A percentile compares a stretch with the other conserved stretches of the same genome.
These are phyloP conservation scores for Exobasidium rhododendri DNA, from an alignment of 1,284 basidiomycete genomes.

Conservation along the genomic window DNA sequence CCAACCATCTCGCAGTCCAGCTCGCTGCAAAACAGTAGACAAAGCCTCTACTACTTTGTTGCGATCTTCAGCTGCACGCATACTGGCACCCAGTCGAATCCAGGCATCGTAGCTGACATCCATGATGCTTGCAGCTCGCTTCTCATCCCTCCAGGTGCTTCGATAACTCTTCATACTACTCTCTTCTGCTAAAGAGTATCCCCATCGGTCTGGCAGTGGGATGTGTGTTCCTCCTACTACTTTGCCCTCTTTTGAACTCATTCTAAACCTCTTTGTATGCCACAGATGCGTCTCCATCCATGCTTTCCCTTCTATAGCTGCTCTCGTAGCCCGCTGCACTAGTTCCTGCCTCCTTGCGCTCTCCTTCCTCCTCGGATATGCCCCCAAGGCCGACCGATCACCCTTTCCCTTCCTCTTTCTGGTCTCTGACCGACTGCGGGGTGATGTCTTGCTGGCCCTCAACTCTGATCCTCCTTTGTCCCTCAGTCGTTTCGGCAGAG, in stretches of 20 bases:
- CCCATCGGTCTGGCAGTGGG: constrained; percentile 20
- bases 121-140: constrained; percentile 28
- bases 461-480: constrained; percentile 45
- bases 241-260: constrained; percentile 25
- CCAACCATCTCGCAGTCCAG: background rate
- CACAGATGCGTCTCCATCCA: constrained; percentile 55
- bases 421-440: constrained; percentile 20
- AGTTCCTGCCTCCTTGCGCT: background rate
- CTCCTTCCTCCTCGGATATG: constrained; percentile 6
- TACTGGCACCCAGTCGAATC: constrained; percentile 11
- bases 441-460: constrained; percentile 42
- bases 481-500: constrained; percentile 43
- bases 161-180: constrained; percentile 47
- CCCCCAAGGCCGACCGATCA: background rate
- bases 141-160: constrained; percentile 34
- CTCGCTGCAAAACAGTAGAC: background rate
- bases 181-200: constrained; percentile 45
- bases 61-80: background rate
- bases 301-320: constrained; percentile 8
- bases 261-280: constrained; percentile 53
- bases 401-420: background rate
- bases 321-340: background rate
- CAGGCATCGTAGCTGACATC: constrained; percentile 43
- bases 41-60: constrained; percentile 7
- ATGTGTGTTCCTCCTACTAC: background rate